A percentile compares a stretch with the other conserved stretches of the same genome.
Evolutionary conservation across 257 asterid species (phyloP).

Genomic region (Phtheirospermum japonicum): DNA sequence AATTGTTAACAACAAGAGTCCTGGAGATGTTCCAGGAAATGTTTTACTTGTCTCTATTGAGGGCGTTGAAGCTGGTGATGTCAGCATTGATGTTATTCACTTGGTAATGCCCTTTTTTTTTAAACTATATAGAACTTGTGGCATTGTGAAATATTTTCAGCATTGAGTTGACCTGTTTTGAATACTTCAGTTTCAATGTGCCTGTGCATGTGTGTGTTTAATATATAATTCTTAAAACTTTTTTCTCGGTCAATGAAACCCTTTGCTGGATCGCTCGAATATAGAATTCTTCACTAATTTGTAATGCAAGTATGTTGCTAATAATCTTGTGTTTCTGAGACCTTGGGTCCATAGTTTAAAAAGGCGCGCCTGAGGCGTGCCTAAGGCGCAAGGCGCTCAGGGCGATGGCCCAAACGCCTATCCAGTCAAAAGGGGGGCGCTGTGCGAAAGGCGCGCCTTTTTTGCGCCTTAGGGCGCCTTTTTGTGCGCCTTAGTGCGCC

Average conservation of each 20-base stretch:
- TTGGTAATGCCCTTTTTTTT: conserved; percentile 46
- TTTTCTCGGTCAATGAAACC: not conserved
- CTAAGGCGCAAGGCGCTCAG: no score
- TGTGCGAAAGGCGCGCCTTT: no score
- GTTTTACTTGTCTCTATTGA: conserved; percentile 80
- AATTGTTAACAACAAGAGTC: conserved; percentile 74
- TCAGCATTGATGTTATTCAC: conserved; percentile 86
- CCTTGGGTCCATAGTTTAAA: no score
- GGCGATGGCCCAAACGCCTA: no score
- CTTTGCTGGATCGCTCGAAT: conserved; percentile 12
- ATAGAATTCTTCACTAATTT: not conserved
- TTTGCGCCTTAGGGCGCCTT: no score
- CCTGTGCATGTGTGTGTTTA: not conserved
- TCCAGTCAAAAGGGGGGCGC: no score
- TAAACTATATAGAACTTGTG: not conserved
- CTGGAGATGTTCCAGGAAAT: conserved; percentile 83
- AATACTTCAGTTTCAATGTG: no score
- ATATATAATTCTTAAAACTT: not conserved
- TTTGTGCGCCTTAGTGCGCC: no score
- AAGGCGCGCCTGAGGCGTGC: no score
- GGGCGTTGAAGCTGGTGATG: conserved; percentile 86
- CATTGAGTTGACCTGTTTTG: conserved; percentile 5
- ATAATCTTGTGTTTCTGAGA: conserved; percentile 15
- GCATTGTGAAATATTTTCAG: conserved; percentile 1
- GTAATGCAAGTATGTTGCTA: no score